Evolutionary conservation across 2,329 filamentous ascomycete species (phyloP).

Genomic region (Colletotrichum somersetense): DNA sequence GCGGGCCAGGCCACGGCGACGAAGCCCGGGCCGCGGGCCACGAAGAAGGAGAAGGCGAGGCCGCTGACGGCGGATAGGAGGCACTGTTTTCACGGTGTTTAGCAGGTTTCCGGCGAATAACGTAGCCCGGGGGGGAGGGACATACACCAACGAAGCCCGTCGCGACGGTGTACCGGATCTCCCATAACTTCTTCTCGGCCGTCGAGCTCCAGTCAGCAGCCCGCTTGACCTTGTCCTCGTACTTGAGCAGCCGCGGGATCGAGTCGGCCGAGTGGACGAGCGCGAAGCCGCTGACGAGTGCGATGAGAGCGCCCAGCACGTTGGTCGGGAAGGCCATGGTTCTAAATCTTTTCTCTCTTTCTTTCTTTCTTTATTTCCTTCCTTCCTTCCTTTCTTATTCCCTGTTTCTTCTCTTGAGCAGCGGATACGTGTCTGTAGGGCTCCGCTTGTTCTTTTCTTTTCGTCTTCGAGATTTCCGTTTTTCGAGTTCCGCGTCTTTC

Average conservation of each 20-base stretch:
- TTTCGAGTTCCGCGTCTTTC: too few species aligned
- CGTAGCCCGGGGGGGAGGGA: background rate
- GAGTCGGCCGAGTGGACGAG: slow-evolving; percentile 45
- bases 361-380: background rate
- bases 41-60: slow-evolving; percentile 40
- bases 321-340: slow-evolving; percentile 42
- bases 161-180: slow-evolving; percentile 48
- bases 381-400: too few species aligned
- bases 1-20: slow-evolving; percentile 43
- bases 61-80: slow-evolving; percentile 43
- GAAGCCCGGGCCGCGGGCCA: slow-evolving; percentile 30
- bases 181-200: slow-evolving; percentile 47
- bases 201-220: slow-evolving; percentile 49
- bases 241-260: slow-evolving; percentile 47
- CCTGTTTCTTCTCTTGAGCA: too few species aligned
- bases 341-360: background rate
- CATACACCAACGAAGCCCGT: slow-evolving; percentile 47
- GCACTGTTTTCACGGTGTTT: slow-evolving; percentile 32
- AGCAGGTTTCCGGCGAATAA: background rate
- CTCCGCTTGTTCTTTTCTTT: background rate
- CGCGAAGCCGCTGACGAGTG: slow-evolving; percentile 44
- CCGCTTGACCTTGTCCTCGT: slow-evolving; percentile 48
- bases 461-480: too few species aligned
- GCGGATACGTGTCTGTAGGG: background rate
- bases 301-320: slow-evolving; percentile 39